A percentile compares a stretch with the other conserved stretches of the same genome.
These are phyloP conservation scores for Astragalus membranaceus DNA, from an alignment of 306 rosid species.

Conservation along the genomic window DNA sequence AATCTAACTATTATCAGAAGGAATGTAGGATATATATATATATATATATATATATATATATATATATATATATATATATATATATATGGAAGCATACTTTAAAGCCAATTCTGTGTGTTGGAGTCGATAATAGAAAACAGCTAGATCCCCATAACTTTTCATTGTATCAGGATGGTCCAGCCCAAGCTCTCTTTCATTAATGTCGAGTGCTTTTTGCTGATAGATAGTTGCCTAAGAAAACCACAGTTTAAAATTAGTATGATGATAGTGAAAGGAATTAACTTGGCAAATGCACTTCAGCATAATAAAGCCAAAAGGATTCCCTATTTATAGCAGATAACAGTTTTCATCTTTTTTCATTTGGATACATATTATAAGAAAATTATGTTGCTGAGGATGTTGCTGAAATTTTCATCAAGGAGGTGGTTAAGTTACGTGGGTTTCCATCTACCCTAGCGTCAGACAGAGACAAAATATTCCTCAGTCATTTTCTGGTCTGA, in stretches of 20 bases:
- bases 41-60: not conserved
- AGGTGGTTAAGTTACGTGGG: too few species aligned
- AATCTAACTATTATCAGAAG: conserved; percentile 1
- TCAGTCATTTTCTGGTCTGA: not conserved
- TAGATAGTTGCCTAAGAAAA: conserved; percentile 80
- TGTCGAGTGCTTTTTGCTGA: conserved; percentile 97
- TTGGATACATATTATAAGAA: not conserved
- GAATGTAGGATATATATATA: not conserved
- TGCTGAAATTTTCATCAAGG: too few species aligned
- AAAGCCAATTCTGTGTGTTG: conserved; percentile 96
- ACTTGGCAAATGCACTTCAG: not conserved
- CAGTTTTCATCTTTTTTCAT: not conserved
- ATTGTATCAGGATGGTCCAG: conserved; percentile 99
- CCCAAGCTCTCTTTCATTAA: conserved; percentile 97
- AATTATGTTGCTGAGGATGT: too few species aligned
- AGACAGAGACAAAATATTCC: not conserved
- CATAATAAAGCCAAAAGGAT: not conserved
- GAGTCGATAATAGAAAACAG: conserved; percentile 96
- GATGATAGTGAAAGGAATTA: not conserved
- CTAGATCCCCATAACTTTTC: conserved; percentile 98
- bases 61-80: not conserved
- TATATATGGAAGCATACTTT: conserved; percentile 54
- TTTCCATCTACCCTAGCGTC: too few species aligned
- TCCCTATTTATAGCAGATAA: not conserved
- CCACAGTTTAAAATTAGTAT: not conserved